Percentiles rank a stretch among this genome's conserved stretches.
These are phyloP conservation scores for Suhomyces xylopsoci DNA, from an alignment of 805 yeast species.

Conservation along the genomic window DNA sequence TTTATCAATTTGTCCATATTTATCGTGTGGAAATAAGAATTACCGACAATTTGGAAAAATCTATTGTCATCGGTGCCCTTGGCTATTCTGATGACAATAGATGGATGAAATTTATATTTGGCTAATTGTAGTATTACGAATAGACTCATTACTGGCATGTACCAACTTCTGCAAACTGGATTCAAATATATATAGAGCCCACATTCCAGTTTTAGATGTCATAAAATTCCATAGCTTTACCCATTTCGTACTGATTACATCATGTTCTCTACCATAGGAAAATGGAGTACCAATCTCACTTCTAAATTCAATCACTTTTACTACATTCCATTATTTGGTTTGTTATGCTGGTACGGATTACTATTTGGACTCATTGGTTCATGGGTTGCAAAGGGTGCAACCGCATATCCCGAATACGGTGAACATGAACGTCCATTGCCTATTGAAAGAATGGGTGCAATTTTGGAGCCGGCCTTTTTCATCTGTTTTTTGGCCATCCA, in stretches of 20 bases:
- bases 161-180: not conserved
- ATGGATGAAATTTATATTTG: not conserved
- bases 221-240: not conserved
- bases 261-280: constrained; percentile 6
- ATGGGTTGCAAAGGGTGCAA: constrained; percentile 19
- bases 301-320: constrained; percentile 25
- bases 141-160: not conserved
- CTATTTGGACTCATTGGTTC: constrained; percentile 19
- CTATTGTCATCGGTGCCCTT: not conserved
- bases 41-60: not conserved
- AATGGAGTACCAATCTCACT: constrained; percentile 12
- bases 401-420: constrained; percentile 20
- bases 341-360: constrained; percentile 23
- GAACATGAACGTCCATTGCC: constrained; percentile 22
- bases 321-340: constrained; percentile 23
- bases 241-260: not conserved
- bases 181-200: not conserved
- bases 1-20: not conserved
- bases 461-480: constrained; percentile 22
- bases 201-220: not conserved
- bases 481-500: constrained; percentile 19
- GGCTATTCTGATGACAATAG: not conserved
- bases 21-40: not conserved
- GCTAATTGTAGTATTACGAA: not conserved
- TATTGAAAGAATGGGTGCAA: constrained; percentile 23